A percentile compares a stretch with the other conserved stretches of the same genome.
Evolutionary conservation across 257 asterid genomes (phyloP).

Genomic region (Ilex aquifolium): DNA sequence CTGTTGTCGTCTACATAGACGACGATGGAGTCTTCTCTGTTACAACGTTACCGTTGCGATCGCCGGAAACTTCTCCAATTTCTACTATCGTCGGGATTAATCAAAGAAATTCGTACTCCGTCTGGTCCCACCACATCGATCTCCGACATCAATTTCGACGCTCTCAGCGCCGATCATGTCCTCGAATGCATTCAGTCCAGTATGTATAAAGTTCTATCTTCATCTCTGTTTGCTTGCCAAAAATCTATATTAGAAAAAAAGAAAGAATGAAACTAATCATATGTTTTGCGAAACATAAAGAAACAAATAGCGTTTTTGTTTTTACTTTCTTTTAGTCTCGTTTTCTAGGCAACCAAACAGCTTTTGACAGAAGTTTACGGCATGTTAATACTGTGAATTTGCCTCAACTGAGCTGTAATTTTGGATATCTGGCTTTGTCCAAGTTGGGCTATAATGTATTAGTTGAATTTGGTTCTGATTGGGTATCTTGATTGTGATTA

Average conservation of each 20-base stretch:
- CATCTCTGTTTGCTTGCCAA: too few species aligned
- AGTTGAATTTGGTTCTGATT: conserved; percentile 5
- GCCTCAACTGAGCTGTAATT: background rate
- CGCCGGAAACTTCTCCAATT: conserved; percentile 91
- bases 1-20: too few species aligned
- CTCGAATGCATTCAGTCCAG: conserved; percentile 72
- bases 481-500: conserved; percentile 22
- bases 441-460: background rate
- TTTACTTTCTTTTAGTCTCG: background rate
- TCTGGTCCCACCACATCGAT: conserved; percentile 46
- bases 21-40: conserved; percentile 41
- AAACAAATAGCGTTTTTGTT: background rate
- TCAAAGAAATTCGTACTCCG: conserved; percentile 52
- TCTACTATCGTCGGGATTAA: conserved; percentile 51
- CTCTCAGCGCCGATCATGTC: conserved; percentile 68
- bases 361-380: too few species aligned
- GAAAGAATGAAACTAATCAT: background rate
- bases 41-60: conserved; percentile 69
- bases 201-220: background rate
- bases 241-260: background rate
- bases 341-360: background rate
- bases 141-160: conserved; percentile 60
- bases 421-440: background rate
- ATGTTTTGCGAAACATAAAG: background rate
- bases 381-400: background rate